Evolutionary conservation across 805 yeast genomes (phyloP), one percentile per base, ranked within the genome.

Genomic region (Candida insectorum): DNA sequence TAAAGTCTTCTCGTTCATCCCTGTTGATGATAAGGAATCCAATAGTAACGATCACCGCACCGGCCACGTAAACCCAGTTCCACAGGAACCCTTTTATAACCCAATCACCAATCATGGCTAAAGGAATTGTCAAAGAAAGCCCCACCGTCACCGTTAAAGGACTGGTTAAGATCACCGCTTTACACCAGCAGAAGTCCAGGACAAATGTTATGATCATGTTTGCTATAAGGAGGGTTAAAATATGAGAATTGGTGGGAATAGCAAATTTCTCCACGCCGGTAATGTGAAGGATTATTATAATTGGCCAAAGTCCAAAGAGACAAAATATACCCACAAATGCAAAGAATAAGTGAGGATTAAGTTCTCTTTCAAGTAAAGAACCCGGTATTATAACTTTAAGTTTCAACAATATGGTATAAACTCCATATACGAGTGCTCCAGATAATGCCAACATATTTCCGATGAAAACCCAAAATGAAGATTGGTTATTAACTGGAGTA

Each of bases 61-160:
- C 97, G 23, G 82, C 47, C 9, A 82, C 59, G 52, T 93, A 93
- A 36, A 77, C 52, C 25, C 69, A 45, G 12, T 85, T 72, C 48
- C 85, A 72, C 22, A 63, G 55, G 43, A 81, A 78, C 21, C 75
- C 76, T 51, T 85, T 82, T 44, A 88, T 64, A 5, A 87, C 36
- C 56, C 87, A 70, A 54, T 93, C 98, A 19, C 96, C 96, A 20
- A 87, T 56, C 85, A 93, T 85, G 0, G 97, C 95, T 32, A 93
- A 72, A 2, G 98, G 98, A 13, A 93, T 93, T 0, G 97, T 91
- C 39, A 89, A 76, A 14, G 95, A 82, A 19, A 93, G 67, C 0
- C 98, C 98, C 8, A 93, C 95, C 0, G 98, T 93, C 3, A 91
- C 97, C 0, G 96, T 89, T 44, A 93, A 66, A 2, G 98, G 98